Percentiles rank a stretch among this genome's conserved stretches.
phyloP scores from a whole-genome alignment of 768 basidiomycete genomes.

The Collybia sordida region DNA sequence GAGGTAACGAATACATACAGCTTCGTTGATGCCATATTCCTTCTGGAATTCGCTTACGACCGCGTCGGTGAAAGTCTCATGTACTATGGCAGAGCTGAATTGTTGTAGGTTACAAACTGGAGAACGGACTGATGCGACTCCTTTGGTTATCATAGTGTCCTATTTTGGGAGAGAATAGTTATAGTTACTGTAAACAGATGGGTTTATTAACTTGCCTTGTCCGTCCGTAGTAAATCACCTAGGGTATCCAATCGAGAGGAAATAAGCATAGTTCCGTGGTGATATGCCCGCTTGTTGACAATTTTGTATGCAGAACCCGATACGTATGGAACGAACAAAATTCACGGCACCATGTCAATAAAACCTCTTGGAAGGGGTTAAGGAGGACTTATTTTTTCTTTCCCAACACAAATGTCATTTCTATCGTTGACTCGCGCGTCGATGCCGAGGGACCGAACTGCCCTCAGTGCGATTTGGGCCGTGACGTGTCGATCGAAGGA shows the following conservation, averaged over 20 bases:
- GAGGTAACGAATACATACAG: conserved; percentile 18
- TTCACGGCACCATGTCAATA: conserved; percentile 3
- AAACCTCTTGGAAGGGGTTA: not conserved
- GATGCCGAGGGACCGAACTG: conserved; percentile 74
- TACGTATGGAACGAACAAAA: conserved; percentile 49
- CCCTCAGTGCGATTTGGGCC: conserved; percentile 72
- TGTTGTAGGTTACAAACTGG: conserved; percentile 83
- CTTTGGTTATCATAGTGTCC: conserved; percentile 81
- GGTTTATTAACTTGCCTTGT: conserved; percentile 46
- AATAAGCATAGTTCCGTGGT: conserved; percentile 98
- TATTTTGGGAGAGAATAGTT: conserved; percentile 24
- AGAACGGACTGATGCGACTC: conserved; percentile 89
- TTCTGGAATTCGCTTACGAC: conserved; percentile 67
- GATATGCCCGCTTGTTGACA: conserved; percentile 86
- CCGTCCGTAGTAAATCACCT: conserved; percentile 65
- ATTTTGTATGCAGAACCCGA: conserved; percentile 99
- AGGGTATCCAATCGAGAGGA: conserved; percentile 73
- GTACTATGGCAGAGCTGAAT: conserved; percentile 49
- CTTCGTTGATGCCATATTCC: conserved; percentile 44
- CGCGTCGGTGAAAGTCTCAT: conserved; percentile 69
- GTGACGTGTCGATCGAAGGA: conserved; percentile 81
- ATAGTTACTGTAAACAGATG: not conserved
- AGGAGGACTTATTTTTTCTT: conserved; percentile 78
- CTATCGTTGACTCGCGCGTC: conserved; percentile 82
- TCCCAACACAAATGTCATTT: conserved; percentile 86